Percentiles rank a stretch among this genome's conserved stretches.
These are phyloP conservation scores for Logfia minima DNA, from an alignment of 129 eudicot species.

Conservation along the genomic window DNA sequence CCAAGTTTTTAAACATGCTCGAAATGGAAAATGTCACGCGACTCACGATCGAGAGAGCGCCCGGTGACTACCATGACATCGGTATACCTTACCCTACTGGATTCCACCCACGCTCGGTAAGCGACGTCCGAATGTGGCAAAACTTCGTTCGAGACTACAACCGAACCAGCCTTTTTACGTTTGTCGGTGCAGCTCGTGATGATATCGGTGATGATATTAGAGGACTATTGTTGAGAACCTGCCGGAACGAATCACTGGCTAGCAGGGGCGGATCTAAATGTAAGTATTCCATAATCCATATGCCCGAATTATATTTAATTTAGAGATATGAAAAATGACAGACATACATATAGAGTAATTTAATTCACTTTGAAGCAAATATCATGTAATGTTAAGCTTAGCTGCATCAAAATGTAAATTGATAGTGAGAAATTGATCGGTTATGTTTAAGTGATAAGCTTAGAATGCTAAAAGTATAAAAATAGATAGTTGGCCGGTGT, in stretches of 20 bases:
- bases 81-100: conserved; percentile 97
- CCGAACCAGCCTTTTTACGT: conserved; percentile 57
- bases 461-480: no score
- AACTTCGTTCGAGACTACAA: conserved; percentile 48
- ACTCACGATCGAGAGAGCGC: conserved; percentile 63
- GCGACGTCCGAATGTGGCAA: conserved; percentile 62
- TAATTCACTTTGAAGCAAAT: no score
- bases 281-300: background rate
- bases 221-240: conserved; percentile 44
- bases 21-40: conserved; percentile 72
- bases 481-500: no score
- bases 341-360: no score
- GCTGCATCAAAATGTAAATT: no score
- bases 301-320: no score
- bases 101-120: conserved; percentile 68
- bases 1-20: conserved; percentile 66
- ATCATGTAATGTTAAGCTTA: no score
- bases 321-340: no score
- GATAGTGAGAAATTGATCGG: no score
- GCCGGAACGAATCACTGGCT: conserved; percentile 43
- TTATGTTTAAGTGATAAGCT: no score
- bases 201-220: conserved; percentile 58
- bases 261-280: background rate
- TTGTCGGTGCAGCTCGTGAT: conserved; percentile 68
- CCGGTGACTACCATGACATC: conserved; percentile 59